Evolutionary conservation across 2,329 filamentous ascomycete species (phyloP).

Genomic region (Colletotrichum acutatum): DNA sequence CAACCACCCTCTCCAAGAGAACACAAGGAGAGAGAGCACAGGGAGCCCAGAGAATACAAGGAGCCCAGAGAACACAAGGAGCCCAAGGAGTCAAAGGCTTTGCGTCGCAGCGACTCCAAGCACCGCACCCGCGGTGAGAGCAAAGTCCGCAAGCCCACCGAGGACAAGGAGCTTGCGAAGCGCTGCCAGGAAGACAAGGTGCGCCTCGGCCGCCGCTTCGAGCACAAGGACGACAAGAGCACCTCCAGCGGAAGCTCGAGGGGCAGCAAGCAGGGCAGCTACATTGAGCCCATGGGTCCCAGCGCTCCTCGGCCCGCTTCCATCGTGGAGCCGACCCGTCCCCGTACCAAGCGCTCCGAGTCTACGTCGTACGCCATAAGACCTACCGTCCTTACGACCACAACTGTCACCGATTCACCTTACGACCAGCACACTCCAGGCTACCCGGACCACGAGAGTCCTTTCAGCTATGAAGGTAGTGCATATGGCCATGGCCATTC

Average conservation of each 20-base stretch:
- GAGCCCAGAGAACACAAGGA: no score
- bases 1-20: slow-evolving; percentile 37
- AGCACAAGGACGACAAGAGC: slow-evolving; percentile 43
- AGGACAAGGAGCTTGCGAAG: slow-evolving; percentile 35
- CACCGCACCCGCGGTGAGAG: slow-evolving; percentile 43
- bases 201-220: slow-evolving; percentile 51
- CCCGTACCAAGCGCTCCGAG: slow-evolving; percentile 7
- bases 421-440: slow-evolving; percentile 45
- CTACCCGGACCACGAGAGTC: slow-evolving; percentile 40
- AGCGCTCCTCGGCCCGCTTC: slow-evolving; percentile 10
- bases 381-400: slow-evolving; percentile 11
- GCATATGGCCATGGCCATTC: background rate
- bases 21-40: background rate
- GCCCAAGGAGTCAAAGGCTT: slow-evolving; percentile 39
- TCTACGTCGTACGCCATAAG: slow-evolving; percentile 17
- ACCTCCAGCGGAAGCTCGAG: slow-evolving; percentile 31
- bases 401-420: slow-evolving; percentile 26
- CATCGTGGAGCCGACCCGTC: background rate
- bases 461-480: slow-evolving; percentile 41
- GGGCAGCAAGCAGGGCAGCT: slow-evolving; percentile 45
- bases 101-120: slow-evolving; percentile 35
- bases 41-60: background rate
- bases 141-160: slow-evolving; percentile 40
- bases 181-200: slow-evolving; percentile 47
- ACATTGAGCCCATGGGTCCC: slow-evolving; percentile 33